Evolutionary conservation across 2,329 filamentous ascomycete genomes (phyloP).

Genomic region (Falciphora oryzae): DNA sequence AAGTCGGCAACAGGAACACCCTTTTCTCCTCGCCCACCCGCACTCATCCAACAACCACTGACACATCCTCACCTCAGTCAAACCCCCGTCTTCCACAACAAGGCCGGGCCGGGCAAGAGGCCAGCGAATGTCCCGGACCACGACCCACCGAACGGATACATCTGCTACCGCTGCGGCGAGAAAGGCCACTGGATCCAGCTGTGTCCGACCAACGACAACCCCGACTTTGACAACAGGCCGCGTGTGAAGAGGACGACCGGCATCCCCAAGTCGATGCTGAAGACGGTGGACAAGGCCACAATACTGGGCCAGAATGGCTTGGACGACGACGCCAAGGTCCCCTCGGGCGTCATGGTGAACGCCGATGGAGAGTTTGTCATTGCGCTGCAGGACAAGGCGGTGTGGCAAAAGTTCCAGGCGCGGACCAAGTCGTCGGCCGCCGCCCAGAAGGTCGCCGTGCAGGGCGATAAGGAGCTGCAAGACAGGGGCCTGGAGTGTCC

Average conservation of each 20-base stretch:
- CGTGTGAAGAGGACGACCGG: slow-evolving; percentile 95
- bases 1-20: slow-evolving; percentile 27
- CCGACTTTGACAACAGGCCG: slow-evolving; percentile 88
- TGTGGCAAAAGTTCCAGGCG: slow-evolving; percentile 96
- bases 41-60: slow-evolving; percentile 21
- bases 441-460: slow-evolving; percentile 69
- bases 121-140: slow-evolving; percentile 79
- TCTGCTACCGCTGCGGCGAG: slow-evolving; percentile 93
- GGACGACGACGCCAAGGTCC: slow-evolving; percentile 73
- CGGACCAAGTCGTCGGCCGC: slow-evolving; percentile 83
- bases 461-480: slow-evolving; percentile 80
- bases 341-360: slow-evolving; percentile 93
- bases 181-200: slow-evolving; percentile 99
- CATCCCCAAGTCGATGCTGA: slow-evolving; percentile 91
- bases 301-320: slow-evolving; percentile 57
- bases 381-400: slow-evolving; percentile 88
- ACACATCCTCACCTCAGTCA: slow-evolving; percentile 40
- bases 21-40: background rate
- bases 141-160: slow-evolving; percentile 86
- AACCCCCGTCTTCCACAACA: slow-evolving; percentile 48
- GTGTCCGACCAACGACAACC: slow-evolving; percentile 97
- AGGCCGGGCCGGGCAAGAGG: slow-evolving; percentile 54
- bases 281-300: slow-evolving; percentile 88
- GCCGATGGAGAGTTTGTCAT: slow-evolving; percentile 96
- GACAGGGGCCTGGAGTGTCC: slow-evolving; percentile 87